Evolutionary conservation across 2,329 filamentous ascomycete genomes (phyloP).

Genomic region (Magnaporthales sp.): DNA sequence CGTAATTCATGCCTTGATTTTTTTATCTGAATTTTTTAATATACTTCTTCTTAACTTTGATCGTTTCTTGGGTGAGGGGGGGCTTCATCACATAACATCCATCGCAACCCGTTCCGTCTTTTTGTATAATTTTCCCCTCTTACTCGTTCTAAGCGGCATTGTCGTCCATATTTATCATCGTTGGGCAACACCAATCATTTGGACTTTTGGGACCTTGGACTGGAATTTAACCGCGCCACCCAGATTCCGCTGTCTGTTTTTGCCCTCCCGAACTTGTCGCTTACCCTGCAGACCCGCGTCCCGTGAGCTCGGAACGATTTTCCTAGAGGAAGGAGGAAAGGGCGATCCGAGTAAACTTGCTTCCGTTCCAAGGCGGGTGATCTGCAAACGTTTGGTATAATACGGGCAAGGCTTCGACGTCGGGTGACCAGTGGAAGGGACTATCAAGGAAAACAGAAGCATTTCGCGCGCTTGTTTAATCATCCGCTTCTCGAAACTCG

Average conservation of each 20-base stretch:
- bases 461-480: not conserved
- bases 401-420: not conserved
- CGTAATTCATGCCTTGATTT: not conserved
- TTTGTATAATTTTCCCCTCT: not conserved
- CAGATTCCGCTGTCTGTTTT: not conserved
- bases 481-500: not conserved
- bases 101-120: not conserved
- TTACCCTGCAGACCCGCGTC: too few species aligned
- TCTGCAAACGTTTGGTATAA: not conserved
- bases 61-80: not conserved
- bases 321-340: too few species aligned
- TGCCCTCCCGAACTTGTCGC: too few species aligned
- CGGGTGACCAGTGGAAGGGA: not conserved
- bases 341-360: too few species aligned
- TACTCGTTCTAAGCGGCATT: slow-evolving; percentile 5
- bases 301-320: too few species aligned
- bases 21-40: too few species aligned
- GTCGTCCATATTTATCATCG: slow-evolving; percentile 8
- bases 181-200: too few species aligned
- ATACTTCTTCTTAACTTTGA: too few species aligned
- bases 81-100: not conserved
- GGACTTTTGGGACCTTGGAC: not conserved
- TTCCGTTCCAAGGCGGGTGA: too few species aligned
- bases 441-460: not conserved
- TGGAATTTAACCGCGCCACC: not conserved